Evolutionary conservation across 2,329 filamentous ascomycete species (phyloP).

Genomic region (Neospermospora avenae): DNA sequence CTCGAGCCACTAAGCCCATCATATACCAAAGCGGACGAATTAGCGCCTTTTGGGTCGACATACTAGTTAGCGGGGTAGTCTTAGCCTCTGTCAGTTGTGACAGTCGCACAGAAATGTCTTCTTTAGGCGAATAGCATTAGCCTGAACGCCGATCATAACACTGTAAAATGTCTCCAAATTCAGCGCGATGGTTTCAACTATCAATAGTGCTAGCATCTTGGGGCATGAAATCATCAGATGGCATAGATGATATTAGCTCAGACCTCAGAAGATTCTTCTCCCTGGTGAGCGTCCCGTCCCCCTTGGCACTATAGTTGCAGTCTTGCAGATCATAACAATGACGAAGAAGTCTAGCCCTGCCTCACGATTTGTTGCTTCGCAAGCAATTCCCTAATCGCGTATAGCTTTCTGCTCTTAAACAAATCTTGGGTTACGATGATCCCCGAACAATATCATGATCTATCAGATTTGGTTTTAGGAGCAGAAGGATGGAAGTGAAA

Average conservation of each 20-base stretch:
- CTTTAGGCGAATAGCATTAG: neutral
- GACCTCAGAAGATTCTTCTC: neutral
- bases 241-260: neutral
- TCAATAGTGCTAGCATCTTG: neutral
- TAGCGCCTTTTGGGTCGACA: neutral
- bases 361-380: neutral
- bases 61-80: neutral
- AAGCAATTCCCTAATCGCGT: neutral
- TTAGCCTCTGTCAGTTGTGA: neutral
- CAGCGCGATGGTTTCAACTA: slow-evolving; percentile 2
- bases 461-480: no score
- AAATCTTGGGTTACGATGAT: neutral
- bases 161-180: neutral
- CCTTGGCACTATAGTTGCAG: neutral
- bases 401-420: neutral
- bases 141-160: slow-evolving; percentile 5
- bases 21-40: neutral
- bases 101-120: neutral
- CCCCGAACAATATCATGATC: no score
- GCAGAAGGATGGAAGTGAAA: no score
- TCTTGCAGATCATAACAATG: neutral
- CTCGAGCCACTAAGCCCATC: neutral
- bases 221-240: neutral
- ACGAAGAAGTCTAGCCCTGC: neutral
- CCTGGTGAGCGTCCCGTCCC: neutral